These are phyloP conservation scores for Talaromyces islandicus DNA, from an alignment of 2,329 filamentous ascomycete species.

Conservation along the genomic window DNA sequence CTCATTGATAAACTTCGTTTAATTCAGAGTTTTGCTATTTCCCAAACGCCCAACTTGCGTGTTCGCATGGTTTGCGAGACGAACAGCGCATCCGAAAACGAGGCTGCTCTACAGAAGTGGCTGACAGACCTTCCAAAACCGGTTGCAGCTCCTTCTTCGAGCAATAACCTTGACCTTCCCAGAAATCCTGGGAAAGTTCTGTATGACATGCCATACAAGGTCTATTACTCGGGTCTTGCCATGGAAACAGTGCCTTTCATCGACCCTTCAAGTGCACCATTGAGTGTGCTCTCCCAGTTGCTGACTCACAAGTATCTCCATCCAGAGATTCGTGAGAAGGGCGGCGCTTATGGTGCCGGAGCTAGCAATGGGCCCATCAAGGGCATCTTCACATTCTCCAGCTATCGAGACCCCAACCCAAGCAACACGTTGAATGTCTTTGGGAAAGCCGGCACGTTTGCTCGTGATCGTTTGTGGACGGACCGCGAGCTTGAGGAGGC, in stretches of 20 bases:
- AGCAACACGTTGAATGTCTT: conserved; percentile 82
- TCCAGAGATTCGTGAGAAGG: conserved; percentile 96
- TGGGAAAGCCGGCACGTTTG: conserved; percentile 75
- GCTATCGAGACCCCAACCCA: conserved; percentile 93
- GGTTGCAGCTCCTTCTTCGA: conserved; percentile 29
- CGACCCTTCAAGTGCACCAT: conserved; percentile 65
- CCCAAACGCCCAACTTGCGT: conserved; percentile 62
- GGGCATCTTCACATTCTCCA: conserved; percentile 89
- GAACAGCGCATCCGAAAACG: conserved; percentile 66
- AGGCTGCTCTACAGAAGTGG: conserved; percentile 65
- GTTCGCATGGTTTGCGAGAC: conserved; percentile 79
- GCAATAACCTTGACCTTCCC: conserved; percentile 25
- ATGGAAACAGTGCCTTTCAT: conserved; percentile 80
- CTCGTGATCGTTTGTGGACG: conserved; percentile 72
- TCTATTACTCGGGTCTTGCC: conserved; percentile 84
- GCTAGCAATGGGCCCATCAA: conserved; percentile 75
- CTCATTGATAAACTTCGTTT: conserved; percentile 77
- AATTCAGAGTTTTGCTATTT: conserved; percentile 74
- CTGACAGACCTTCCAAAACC: conserved; percentile 53
- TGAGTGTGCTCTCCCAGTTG: conserved; percentile 84
- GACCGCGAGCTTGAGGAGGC: conserved; percentile 88
- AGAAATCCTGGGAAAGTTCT: conserved; percentile 60
- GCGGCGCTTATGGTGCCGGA: conserved; percentile 89
- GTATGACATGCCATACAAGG: conserved; percentile 92
- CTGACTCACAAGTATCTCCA: conserved; percentile 95